Base-by-base conservation (phyloP, 352 stramenopile species). In the Globisporangium recalcitrans region DNA sequence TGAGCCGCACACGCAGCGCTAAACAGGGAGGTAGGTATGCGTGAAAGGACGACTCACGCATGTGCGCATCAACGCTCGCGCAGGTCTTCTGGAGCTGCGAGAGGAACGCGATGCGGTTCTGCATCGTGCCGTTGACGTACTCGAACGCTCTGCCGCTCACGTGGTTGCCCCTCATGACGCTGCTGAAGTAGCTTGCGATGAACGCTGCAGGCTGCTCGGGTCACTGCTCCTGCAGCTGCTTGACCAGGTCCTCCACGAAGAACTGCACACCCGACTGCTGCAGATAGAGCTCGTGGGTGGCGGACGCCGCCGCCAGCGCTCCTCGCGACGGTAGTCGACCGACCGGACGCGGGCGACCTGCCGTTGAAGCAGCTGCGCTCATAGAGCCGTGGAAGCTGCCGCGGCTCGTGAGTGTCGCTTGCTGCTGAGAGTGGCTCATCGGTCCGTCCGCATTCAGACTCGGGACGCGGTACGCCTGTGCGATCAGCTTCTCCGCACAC, bases 221-320 rank as follows among this genome's bases (percentile, higher is more conserved):
- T 0, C 68, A 68, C n/a, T 75, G 71, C 26, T 87, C 75, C 46
- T 81, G 71, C 11, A 88, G 67, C 9, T 73, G 67, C 11, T 74
- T 82, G 19, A 85, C 68, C 8, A 87, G 65, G 47, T 87, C 79
- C 49, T 87, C 75, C 34, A 87, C 60, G 52, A 75, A 72, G 62
- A 88, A 82, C 38, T 80, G 60, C 46, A 84, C 71, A 55, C 77
- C 75, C 26, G 77, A 78, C 44, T 80, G 73, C 52, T 85, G 75
- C 31, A 88, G 60, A 58, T 87, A 87, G 14, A 73, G 58, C 22
- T 85, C 76, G 24, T 68, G 69, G 24, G 70, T 51, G 27, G 27
- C 51, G 13, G 59, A 60, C 14, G 60, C 31, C 21, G 64, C 16
- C 3, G 66, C 40, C 27, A 68, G 24, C 22, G 68, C 48, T 13